These are phyloP conservation scores for Neostapfia colusana DNA, from an alignment of 176 grass and related monocot genomes.

Conservation along the genomic window DNA sequence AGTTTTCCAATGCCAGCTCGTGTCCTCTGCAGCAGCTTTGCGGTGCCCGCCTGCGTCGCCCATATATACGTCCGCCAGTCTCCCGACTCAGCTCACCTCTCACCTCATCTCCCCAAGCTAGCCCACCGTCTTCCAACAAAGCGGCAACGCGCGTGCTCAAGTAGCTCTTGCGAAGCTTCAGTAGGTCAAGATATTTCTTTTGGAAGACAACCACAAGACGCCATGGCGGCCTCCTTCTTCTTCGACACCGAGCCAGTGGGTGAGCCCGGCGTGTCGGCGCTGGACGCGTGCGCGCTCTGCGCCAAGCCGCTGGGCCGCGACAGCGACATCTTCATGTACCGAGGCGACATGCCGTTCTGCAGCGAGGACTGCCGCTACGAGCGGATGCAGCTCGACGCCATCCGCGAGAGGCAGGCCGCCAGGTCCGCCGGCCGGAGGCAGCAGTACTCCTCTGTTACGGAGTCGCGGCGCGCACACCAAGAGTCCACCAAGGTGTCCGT, in stretches of 20 bases:
- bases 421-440: conserved; percentile 14
- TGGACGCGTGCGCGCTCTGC: conserved; percentile 71
- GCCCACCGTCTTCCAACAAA: not conserved
- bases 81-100: not conserved
- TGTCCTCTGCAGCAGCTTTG: not conserved
- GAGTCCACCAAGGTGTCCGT: conserved; percentile 37
- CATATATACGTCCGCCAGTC: not conserved
- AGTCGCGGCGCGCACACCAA: not conserved
- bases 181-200: not conserved
- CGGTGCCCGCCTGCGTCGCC: not conserved
- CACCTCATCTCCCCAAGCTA: not conserved
- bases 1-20: not conserved
- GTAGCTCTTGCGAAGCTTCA: not conserved
- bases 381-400: conserved; percentile 65
- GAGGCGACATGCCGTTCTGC: conserved; percentile 77
- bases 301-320: conserved; percentile 44
- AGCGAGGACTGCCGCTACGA: conserved; percentile 70
- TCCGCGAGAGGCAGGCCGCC: conserved; percentile 24
- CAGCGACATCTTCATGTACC: conserved; percentile 82
- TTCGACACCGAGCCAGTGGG: conserved; percentile 45
- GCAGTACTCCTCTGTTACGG: not conserved
- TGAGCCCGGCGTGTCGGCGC: conserved; percentile 1
- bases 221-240: conserved; percentile 43
- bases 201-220: not conserved
- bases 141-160: too few species aligned